Conservation (phyloP, 495 filamentous ascomycete genomes). For the Trichoderma erinaceum region DNA sequence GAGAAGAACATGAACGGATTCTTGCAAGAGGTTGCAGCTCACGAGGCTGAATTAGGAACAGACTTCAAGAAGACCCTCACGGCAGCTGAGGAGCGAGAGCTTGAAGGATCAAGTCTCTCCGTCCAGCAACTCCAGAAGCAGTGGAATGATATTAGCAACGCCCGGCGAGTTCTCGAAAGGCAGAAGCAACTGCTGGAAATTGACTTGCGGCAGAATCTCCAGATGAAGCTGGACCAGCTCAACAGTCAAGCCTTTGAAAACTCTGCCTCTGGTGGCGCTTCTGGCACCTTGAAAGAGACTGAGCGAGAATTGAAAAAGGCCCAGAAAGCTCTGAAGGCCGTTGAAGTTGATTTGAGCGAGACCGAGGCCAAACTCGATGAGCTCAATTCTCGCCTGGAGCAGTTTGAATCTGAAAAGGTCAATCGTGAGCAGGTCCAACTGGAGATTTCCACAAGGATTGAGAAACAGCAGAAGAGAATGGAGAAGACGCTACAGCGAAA, state of each 20-base stretch:
- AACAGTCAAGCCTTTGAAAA: constrained; percentile 69
- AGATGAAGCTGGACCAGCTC: constrained; percentile 80
- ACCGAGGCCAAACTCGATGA: constrained; percentile 68
- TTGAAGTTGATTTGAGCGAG: constrained; percentile 61
- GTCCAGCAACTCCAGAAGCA: constrained; percentile 68
- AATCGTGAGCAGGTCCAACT: constrained; percentile 64
- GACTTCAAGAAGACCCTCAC: constrained; percentile 90
- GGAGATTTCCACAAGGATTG: constrained; percentile 72
- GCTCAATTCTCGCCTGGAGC: constrained; percentile 49
- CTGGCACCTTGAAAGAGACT: constrained; percentile 67
- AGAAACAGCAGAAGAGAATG: constrained; percentile 82
- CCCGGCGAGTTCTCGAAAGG: constrained; percentile 71
- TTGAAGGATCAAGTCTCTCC: constrained; percentile 61
- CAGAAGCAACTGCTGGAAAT: constrained; percentile 74
- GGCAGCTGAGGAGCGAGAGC: constrained; percentile 68
- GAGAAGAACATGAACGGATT: constrained; percentile 69
- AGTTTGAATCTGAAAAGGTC: constrained; percentile 56
- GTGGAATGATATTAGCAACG: constrained; percentile 64
- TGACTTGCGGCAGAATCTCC: constrained; percentile 78
- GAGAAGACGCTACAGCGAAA: constrained; percentile 88
- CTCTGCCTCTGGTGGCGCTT: constrained; percentile 49
- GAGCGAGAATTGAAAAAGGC: constrained; percentile 77
- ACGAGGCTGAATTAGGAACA: constrained; percentile 71
- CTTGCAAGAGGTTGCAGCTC: constrained; percentile 62
- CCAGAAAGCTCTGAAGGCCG: constrained; percentile 51